Evolutionary conservation across 2,329 filamentous ascomycete genomes (phyloP).

Genomic region (Diaporthe ampelina): DNA sequence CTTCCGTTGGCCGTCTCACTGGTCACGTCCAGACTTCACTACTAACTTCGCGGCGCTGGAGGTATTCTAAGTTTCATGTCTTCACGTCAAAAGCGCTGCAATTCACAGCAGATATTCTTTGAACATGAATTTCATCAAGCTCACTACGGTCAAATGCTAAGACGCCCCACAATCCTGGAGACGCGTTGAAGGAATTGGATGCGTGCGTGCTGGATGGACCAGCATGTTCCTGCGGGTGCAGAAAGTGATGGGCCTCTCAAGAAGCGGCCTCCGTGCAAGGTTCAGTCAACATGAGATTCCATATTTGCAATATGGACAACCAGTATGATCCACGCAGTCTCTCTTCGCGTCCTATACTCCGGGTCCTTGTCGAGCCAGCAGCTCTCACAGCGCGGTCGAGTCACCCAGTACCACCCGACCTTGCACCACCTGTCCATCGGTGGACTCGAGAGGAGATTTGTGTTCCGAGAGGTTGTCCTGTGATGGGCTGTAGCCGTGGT

Average conservation of each 20-base stretch:
- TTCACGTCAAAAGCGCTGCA: not conserved
- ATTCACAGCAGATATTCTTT: not conserved
- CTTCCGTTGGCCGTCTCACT: not conserved
- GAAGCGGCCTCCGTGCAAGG: not conserved
- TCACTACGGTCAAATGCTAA: not conserved
- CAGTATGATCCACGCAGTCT: not conserved
- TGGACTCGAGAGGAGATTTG: not conserved
- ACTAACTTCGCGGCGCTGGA: no score
- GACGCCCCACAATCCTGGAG: not conserved
- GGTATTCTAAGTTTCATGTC: not conserved
- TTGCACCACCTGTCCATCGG: not conserved
- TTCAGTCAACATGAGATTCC: not conserved
- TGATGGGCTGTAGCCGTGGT: no score
- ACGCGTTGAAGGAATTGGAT: not conserved
- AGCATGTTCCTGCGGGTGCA: not conserved
- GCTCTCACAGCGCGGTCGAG: not conserved
- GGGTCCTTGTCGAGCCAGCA: not conserved
- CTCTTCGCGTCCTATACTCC: not conserved
- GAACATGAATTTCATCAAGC: not conserved
- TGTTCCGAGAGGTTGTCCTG: no score
- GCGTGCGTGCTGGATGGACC: no score
- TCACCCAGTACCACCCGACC: not conserved
- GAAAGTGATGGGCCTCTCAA: not conserved
- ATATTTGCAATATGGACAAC: not conserved
- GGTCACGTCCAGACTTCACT: not conserved